phyloP scores from a whole-genome alignment of 2,329 filamentous ascomycete genomes.

The Seiridium cupressi region DNA sequence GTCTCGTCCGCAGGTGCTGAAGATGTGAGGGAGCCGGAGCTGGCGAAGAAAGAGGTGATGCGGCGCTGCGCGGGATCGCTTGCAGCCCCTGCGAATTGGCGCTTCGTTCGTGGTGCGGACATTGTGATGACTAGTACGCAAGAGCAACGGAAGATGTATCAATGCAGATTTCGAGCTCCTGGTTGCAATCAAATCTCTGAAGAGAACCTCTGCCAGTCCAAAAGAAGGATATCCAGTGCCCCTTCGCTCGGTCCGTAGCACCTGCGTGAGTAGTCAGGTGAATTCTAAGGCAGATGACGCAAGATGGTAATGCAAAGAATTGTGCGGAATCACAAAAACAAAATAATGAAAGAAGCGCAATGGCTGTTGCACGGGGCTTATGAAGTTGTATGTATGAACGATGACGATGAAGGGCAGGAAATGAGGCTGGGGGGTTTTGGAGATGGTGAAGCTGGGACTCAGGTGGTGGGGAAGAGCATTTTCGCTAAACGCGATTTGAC shows the following conservation, averaged over 20 bases:
- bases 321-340: conserved; percentile 1
- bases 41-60: conserved; percentile 62
- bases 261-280: no score
- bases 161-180: neutral
- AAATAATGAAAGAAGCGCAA: neutral
- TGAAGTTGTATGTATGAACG: neutral
- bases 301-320: conserved; percentile 1
- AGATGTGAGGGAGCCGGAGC: conserved; percentile 13
- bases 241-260: neutral
- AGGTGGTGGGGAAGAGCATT: neutral
- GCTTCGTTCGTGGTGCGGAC: conserved; percentile 57
- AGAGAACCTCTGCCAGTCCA: neutral
- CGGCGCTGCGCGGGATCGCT: conserved; percentile 59
- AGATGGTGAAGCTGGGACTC: neutral
- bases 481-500: no score
- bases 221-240: neutral
- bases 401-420: neutral
- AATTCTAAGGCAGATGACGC: neutral
- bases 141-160: neutral
- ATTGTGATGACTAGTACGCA: conserved; percentile 28
- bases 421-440: neutral
- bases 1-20: conserved; percentile 30
- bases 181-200: neutral
- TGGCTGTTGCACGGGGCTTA: neutral
- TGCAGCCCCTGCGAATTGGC: conserved; percentile 58